Conservation (phyloP, 1,284 basidiomycete species). For the Boletellus deceptivus region DNA sequence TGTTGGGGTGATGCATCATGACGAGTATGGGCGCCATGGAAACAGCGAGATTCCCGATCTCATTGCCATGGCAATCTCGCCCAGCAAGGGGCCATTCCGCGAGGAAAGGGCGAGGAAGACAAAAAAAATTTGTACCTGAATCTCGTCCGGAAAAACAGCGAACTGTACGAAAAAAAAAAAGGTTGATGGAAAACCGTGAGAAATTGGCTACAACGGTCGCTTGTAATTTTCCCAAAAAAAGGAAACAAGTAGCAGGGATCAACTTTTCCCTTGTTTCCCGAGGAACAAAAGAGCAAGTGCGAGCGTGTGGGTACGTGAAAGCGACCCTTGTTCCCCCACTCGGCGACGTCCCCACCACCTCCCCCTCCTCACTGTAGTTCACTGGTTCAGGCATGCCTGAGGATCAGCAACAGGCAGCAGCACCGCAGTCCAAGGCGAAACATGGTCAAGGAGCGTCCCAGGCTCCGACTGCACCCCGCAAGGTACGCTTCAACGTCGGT, state of each 20-base stretch:
- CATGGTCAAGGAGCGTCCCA: constrained; percentile 60
- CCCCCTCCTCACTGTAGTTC: neutral
- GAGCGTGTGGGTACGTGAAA: constrained; percentile 7
- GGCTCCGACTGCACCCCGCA: constrained; percentile 70
- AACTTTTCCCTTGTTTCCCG: constrained; percentile 19
- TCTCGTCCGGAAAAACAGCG: neutral
- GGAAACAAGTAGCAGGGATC: constrained; percentile 6
- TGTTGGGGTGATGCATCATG: no score
- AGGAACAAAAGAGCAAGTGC: constrained; percentile 18
- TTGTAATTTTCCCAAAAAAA: constrained; percentile 1
- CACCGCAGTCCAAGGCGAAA: constrained; percentile 50
- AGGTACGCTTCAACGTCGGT: constrained; percentile 93
- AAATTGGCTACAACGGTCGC: constrained; percentile 1
- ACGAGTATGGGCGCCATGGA: neutral
- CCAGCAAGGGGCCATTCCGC: no score
- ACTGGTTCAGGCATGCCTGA: constrained; percentile 25
- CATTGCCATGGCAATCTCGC: neutral
- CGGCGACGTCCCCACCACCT: constrained; percentile 1
- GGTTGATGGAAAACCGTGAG: no score
- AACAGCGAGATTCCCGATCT: neutral
- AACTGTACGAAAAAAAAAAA: no score
- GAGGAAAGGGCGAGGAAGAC: no score
- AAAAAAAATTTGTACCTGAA: neutral
- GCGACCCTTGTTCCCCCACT: constrained; percentile 12
- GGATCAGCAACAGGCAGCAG: constrained; percentile 16